Base-by-base conservation (phyloP, 495 filamentous ascomycete genomes). In the Xylaria longipes region DNA sequence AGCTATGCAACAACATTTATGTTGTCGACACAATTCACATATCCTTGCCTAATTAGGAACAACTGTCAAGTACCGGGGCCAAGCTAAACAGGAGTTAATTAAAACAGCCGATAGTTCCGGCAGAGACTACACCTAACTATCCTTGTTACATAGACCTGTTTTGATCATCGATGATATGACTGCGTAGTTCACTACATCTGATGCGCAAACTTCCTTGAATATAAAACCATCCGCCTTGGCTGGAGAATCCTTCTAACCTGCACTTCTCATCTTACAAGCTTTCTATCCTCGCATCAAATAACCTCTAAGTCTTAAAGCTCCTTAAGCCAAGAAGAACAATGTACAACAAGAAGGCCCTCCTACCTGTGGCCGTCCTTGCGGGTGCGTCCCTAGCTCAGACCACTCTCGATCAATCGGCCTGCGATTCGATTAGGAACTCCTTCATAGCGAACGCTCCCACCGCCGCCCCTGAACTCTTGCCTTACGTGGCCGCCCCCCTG, bases 331-430 rank as follows among this genome's bases (percentile, higher is more conserved):
- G 27, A 7, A 56, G 14, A 14, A 31, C 4, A 31, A 56, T 56
- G 52, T 56, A 56, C 52, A 54, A 29, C 50, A 56, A 56, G 52
- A 56, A 56, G 52, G 4, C 31, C 52, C 48, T 52, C 15, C 52
- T 56, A 5, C 52, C 52, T 17, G 14, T 56, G 52, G 52, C 52
- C 12, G 52, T 27, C 52, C 27, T 56, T 25, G 52, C 27, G 52
- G 48, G 52, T 56, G 52, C 15, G 27, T 56, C 52, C 14, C 25
- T 56, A 3, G 52, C 52, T 48, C 45, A 48, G 17, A n/a, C 4
- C 20, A n/a, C 2, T 31, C 5, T 27, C 14, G 52, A 56, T 31
- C 3, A 11, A 17, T 17, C 52, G 5, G 52, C 14, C 27, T 56
- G 52, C 27, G 11, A 25, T 56, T 11, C 52, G 25, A 56, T 12